Evolutionary conservation across 1,284 basidiomycete species (phyloP).

Genomic region (Cryptococcus sp.): DNA sequence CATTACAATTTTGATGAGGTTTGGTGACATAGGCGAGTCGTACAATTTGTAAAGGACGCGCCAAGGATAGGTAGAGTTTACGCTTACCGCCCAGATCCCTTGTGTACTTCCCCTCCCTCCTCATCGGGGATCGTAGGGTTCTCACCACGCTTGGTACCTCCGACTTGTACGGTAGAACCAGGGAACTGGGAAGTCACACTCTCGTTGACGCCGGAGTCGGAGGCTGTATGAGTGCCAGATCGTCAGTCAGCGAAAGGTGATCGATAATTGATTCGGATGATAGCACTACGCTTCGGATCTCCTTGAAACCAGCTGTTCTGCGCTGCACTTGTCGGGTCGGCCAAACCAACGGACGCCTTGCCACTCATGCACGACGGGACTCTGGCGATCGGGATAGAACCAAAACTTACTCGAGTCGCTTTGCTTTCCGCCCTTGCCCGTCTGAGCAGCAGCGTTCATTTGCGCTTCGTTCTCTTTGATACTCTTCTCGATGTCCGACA

Average conservation of each 20-base stretch:
- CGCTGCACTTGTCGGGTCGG: too few relatives aligned
- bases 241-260: not conserved
- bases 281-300: not conserved
- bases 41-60: not conserved
- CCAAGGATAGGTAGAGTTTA: not conserved
- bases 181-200: conserved; percentile 31
- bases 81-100: conserved; percentile 31
- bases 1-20: too few relatives aligned
- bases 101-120: conserved; percentile 33
- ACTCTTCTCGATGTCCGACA: conserved; percentile 22
- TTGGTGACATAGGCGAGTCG: too few relatives aligned
- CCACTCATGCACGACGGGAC: too few relatives aligned
- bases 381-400: too few relatives aligned
- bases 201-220: conserved; percentile 37
- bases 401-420: conserved; percentile 24
- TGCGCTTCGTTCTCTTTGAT: conserved; percentile 15
- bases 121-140: conserved; percentile 35
- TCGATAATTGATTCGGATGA: not conserved
- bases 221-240: conserved; percentile 6
- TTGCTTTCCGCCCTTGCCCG: conserved; percentile 14
- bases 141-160: conserved; percentile 33
- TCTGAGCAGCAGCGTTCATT: conserved; percentile 26
- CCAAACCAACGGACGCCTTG: too few relatives aligned
- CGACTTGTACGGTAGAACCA: conserved; percentile 34
- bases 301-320: not conserved